A percentile compares a stretch with the other conserved stretches of the same genome.
Evolutionary conservation across 2,329 filamentous ascomycete species (phyloP).

Genomic region (Diaporthe eres): DNA sequence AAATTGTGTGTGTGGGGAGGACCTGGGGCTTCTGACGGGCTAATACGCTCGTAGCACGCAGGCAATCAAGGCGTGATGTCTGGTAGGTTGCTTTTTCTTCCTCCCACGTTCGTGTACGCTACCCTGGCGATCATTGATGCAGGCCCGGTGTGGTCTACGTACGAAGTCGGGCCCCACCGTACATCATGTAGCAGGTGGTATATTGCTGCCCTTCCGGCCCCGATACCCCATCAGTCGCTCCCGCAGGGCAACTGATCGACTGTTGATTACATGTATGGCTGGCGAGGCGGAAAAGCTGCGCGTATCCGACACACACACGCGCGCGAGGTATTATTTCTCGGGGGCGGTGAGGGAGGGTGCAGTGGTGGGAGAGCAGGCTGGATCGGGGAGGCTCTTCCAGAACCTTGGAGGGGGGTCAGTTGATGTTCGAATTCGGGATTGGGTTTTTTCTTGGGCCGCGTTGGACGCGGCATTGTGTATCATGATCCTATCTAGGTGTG

Average conservation of each 20-base stretch:
- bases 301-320: constrained; percentile 14
- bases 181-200: neutral
- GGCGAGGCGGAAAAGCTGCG: constrained; percentile 17
- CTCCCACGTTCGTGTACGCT: constrained; percentile 20
- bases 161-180: neutral
- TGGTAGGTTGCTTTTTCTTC: neutral
- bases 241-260: constrained; percentile 11
- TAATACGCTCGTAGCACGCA: neutral
- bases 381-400: constrained; percentile 1
- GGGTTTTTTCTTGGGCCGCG: neutral
- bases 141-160: neutral
- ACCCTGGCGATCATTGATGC: constrained; percentile 18
- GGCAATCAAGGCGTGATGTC: constrained; percentile 20
- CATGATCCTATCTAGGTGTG: neutral
- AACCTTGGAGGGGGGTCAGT: neutral
- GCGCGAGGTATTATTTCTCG: neutral
- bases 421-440: neutral
- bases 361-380: neutral
- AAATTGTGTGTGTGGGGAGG: neutral
- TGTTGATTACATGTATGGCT: neutral
- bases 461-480: neutral
- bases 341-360: constrained; percentile 28
- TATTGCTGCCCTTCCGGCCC: neutral
- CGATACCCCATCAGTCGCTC: neutral
- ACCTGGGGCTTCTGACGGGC: neutral